Percentiles rank a stretch among this genome's conserved stretches.
Evolutionary conservation across 345 rosid species (phyloP).

Genomic region (Moringa oleifera): DNA sequence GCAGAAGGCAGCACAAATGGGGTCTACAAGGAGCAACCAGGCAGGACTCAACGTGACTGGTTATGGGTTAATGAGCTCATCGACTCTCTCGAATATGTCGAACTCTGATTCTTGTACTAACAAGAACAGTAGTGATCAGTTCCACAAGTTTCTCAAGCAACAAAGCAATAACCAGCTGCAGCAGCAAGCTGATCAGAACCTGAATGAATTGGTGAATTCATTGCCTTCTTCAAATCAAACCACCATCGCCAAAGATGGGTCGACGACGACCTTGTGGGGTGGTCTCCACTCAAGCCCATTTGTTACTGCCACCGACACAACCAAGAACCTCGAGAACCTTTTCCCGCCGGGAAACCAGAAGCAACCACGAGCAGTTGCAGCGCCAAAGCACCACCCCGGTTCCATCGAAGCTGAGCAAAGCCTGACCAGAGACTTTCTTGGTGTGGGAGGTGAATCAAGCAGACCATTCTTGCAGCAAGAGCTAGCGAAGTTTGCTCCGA

Average conservation of each 20-base stretch:
- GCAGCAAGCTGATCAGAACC: conserved; percentile 3
- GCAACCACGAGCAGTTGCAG: background rate
- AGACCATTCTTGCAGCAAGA: conserved; percentile 36
- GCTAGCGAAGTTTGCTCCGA: conserved; percentile 29
- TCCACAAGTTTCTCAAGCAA: no score
- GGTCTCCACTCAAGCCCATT: conserved; percentile 2
- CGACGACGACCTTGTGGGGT: background rate
- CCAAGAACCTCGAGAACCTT: background rate
- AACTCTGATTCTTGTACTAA: no score
- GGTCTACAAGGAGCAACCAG: conserved; percentile 51
- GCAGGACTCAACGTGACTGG: conserved; percentile 8
- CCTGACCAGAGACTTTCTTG: conserved; percentile 68
- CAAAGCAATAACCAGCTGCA: background rate
- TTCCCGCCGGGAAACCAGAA: background rate
- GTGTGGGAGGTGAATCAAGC: conserved; percentile 40
- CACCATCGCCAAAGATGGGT: conserved; percentile 3
- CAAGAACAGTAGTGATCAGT: no score
- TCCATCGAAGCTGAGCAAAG: conserved; percentile 21
- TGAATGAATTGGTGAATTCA: conserved; percentile 12
- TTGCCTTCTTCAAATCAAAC: conserved; percentile 11
- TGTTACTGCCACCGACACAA: background rate
- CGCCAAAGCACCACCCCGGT: background rate
- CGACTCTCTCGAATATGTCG: conserved; percentile 7
- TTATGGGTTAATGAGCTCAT: conserved; percentile 27
- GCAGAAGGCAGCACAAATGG: conserved; percentile 85